phyloP scores from a whole-genome alignment of 495 filamentous ascomycete species.

The Neurospora tetrasperma region DNA sequence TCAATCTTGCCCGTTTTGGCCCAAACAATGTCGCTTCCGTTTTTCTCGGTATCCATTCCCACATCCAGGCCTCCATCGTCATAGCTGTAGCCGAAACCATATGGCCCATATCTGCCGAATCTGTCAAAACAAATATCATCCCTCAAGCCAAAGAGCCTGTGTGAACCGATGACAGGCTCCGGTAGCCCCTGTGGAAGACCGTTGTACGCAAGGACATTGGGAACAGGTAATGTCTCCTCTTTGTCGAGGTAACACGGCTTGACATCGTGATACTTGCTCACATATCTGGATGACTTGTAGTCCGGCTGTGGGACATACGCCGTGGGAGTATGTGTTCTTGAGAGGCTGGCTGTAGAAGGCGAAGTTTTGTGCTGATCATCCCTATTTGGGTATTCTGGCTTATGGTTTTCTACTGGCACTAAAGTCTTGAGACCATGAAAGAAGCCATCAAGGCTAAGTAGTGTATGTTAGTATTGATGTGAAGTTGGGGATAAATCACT shows the following conservation, averaged over 20 bases:
- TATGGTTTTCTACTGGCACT: conserved; percentile 50
- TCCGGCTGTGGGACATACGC: conserved; percentile 60
- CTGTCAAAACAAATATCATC: conserved; percentile 91
- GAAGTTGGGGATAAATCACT: neutral
- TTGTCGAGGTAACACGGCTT: conserved; percentile 67
- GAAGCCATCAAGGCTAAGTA: conserved; percentile 54
- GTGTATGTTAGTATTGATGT: conserved; percentile 5
- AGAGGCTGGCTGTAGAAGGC: conserved; percentile 22
- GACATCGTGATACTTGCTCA: conserved; percentile 49
- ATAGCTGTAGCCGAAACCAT: conserved; percentile 73
- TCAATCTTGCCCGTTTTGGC: conserved; percentile 56
- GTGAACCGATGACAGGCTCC: conserved; percentile 69
- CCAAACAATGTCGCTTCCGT: conserved; percentile 65
- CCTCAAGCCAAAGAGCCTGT: conserved; percentile 63
- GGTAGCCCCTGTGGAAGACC: conserved; percentile 74
- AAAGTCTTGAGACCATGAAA: conserved; percentile 66
- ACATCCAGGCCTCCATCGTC: conserved; percentile 67
- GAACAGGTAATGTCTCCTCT: conserved; percentile 48
- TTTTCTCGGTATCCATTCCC: conserved; percentile 65
- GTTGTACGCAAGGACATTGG: conserved; percentile 54
- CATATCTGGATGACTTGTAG: conserved; percentile 51
- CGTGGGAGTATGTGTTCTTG: conserved; percentile 40
- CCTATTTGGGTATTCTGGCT: conserved; percentile 61
- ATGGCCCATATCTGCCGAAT: conserved; percentile 81
- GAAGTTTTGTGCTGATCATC: conserved; percentile 22